A percentile compares a stretch with the other conserved stretches of the same genome.
Conservation (phyloP, 306 rosid species). For the Vigna angularis region DNA sequence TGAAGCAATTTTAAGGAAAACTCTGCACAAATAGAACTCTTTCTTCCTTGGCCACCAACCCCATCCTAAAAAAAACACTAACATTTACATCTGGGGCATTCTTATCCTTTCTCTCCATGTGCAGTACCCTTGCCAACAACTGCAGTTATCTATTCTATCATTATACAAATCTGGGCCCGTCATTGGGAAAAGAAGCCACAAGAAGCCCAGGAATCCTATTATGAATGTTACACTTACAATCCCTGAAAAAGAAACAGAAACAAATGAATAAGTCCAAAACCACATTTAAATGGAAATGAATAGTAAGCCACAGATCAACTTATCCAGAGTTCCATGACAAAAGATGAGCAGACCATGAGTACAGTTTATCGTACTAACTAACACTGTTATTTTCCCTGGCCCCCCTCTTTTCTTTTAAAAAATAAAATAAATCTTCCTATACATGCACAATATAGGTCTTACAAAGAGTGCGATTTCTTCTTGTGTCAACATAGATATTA, state of each 20-base stretch:
- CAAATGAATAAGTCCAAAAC: constrained; percentile 38
- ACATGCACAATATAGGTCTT: background rate
- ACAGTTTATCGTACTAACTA: background rate
- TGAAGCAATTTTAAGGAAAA: background rate
- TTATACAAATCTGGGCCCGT: constrained; percentile 78
- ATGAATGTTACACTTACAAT: constrained; percentile 63
- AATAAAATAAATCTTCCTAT: background rate
- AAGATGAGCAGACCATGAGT: constrained; percentile 3
- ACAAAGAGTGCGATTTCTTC: background rate
- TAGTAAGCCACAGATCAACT: constrained; percentile 17
- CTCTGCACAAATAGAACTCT: background rate
- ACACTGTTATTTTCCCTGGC: background rate
- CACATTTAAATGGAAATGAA: constrained; percentile 16
- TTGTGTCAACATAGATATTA: constrained; percentile 6
- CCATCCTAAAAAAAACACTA: background rate
- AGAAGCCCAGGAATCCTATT: constrained; percentile 74
- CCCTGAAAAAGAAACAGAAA: constrained; percentile 57
- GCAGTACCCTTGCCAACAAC: constrained; percentile 93
- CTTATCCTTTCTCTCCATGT: constrained; percentile 56
- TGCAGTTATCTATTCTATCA: constrained; percentile 71
- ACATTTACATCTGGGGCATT: constrained; percentile 39
- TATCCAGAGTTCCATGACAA: constrained; percentile 35
- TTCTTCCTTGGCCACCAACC: background rate
- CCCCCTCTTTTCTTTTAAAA: background rate
- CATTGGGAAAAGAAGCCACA: constrained; percentile 82